phyloP scores from a whole-genome alignment of 2,329 filamentous ascomycete species.

The Neofusicoccum cordaticola region DNA sequence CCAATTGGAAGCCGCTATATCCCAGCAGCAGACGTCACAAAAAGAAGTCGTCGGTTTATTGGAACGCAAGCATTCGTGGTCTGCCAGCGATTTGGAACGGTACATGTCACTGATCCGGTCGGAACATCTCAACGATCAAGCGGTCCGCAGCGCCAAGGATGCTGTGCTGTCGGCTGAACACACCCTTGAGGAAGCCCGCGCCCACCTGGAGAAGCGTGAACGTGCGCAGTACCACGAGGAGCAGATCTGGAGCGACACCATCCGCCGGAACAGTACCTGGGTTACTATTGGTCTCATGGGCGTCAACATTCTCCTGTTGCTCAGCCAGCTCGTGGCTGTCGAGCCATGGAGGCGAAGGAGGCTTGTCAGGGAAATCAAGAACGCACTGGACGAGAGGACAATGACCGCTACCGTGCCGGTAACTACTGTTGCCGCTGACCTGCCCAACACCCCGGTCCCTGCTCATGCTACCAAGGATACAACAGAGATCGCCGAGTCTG shows the following conservation, averaged over 20 bases:
- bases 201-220: constrained; percentile 76
- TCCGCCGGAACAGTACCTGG: constrained; percentile 94
- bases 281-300: constrained; percentile 98
- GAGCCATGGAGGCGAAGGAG: constrained; percentile 86
- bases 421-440: background rate
- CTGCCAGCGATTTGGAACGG: constrained; percentile 79
- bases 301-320: constrained; percentile 84
- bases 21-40: constrained; percentile 81
- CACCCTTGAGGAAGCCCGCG: constrained; percentile 73
- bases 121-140: constrained; percentile 89
- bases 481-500: background rate
- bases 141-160: constrained; percentile 70
- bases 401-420: constrained; percentile 12
- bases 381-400: constrained; percentile 32
- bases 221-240: constrained; percentile 95
- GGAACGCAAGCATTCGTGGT: constrained; percentile 92
- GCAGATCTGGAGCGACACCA: constrained; percentile 98
- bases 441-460: background rate
- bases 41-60: constrained; percentile 93
- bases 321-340: constrained; percentile 82
- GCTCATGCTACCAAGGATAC: background rate
- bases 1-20: constrained; percentile 78
- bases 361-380: constrained; percentile 71
- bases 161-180: constrained; percentile 72
- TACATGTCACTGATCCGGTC: constrained; percentile 90